These are phyloP conservation scores for Casuarina equisetifolia DNA, from an alignment of 306 rosid genomes.

Conservation along the genomic window DNA sequence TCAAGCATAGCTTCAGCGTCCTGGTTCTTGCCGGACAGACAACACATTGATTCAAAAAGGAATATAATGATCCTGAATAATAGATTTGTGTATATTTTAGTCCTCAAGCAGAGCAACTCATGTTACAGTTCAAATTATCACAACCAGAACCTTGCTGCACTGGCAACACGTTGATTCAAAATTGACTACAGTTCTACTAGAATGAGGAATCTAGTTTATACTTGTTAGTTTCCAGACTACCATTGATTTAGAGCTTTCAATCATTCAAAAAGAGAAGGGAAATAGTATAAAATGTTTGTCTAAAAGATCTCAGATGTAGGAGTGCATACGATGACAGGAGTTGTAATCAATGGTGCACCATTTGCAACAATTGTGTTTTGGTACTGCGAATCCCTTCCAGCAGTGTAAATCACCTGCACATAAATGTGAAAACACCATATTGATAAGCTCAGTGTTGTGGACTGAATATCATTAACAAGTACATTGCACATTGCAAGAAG, in stretches of 20 bases:
- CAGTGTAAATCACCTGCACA: conserved; percentile 87
- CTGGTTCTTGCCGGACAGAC: background rate
- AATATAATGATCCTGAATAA: background rate
- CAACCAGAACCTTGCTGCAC: background rate
- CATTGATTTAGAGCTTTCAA: background rate
- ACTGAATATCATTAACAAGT: conserved; percentile 10
- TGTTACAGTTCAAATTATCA: background rate
- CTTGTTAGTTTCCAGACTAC: background rate
- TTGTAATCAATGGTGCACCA: conserved; percentile 62
- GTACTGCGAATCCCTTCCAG: conserved; percentile 81
- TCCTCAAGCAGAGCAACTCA: background rate
- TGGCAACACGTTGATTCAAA: background rate
- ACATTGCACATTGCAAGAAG: background rate
- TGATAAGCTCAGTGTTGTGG: conserved; percentile 7
- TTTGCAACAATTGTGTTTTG: conserved; percentile 70
- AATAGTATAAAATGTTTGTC: conserved; percentile 21
- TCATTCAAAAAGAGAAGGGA: conserved; percentile 12
- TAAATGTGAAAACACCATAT: conserved; percentile 21
- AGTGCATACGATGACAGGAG: conserved; percentile 72
- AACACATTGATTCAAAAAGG: background rate
- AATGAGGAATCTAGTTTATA: background rate
- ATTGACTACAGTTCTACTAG: background rate
- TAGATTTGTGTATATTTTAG: background rate
- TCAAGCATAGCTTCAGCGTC: background rate
- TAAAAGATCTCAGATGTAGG: conserved; percentile 24